Evolutionary conservation across 495 filamentous ascomycete species (phyloP), one percentile per base, ranked within the genome.

Genomic region (Chaetomidium leptoderma): DNA sequence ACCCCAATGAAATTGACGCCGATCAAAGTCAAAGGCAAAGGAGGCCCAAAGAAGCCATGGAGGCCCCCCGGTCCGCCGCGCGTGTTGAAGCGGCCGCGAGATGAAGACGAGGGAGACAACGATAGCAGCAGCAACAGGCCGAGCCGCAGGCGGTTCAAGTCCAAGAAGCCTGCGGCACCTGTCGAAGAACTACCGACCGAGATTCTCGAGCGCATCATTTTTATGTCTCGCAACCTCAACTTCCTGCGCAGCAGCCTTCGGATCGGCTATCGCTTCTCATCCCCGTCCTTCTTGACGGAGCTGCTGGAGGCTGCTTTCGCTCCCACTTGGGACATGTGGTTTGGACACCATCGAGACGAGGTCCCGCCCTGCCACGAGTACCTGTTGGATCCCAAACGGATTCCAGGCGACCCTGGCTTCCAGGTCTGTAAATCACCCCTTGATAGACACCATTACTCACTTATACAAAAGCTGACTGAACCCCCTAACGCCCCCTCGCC

Each of bases 141-240:
- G 19, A 14, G 24, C 6, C 23, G 23, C 27, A 57, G 55, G 2
- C 55, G 49, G 9, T 47, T 42, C 46, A 63, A 61, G 39, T 40
- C 53, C 7, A 60, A 47, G 49, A 65, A 60, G 37, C 46, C 43
- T 10, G 64, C 65, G 0, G 70, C 72, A 0, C 46, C 46, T 17
- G 61, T 78, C 6, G 73, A 76, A 64, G 60, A 48, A 29, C 57
- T 78, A 11, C 75, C 75, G 1, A 45, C 67, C 29, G 75, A 78
- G 55, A 63, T 78, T 17, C 66, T 78, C n/a, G 73, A 76, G 61
- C 63, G 37, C 3, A 76, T 78, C 54, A 67, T 75, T 19, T 59
- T 64, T 62, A 43, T 70, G 26, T 76, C 72, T 13, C 63, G 63
- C 52, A 76, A 78, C 44, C 19, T 69, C 49, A 68, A 73, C 54